Conservation (phyloP, 306 rosid genomes). For the Amphicarpaea edgeworthii region DNA sequence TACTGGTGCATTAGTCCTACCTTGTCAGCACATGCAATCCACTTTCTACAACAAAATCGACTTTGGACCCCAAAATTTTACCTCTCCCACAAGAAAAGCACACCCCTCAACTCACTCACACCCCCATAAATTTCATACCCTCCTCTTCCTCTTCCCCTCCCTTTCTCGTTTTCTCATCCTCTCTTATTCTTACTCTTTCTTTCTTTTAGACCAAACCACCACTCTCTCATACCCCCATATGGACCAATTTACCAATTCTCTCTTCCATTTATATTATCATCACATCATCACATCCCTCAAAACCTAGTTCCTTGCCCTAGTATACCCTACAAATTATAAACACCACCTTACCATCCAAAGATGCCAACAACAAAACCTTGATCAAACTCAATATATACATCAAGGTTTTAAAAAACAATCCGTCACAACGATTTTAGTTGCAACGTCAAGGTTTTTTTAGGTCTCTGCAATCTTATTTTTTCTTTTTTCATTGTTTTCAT, state of each 20-base stretch:
- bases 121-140: conserved; percentile 66
- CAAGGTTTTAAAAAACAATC: background rate
- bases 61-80: conserved; percentile 85
- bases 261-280: conserved; percentile 40
- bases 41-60: conserved; percentile 90
- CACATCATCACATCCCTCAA: conserved; percentile 23
- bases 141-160: conserved; percentile 29
- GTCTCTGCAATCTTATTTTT: no score
- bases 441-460: background rate
- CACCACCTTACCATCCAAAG: background rate
- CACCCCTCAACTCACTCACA: no score
- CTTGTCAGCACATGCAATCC: conserved; percentile 99
- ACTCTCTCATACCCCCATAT: conserved; percentile 35
- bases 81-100: conserved; percentile 98
- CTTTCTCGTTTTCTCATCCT: conserved; percentile 27
- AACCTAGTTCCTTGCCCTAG: background rate
- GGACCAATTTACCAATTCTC: background rate
- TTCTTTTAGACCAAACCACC: conserved; percentile 46
- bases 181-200: background rate
- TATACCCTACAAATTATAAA: conserved; percentile 37
- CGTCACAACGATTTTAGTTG: background rate
- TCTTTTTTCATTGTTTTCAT: background rate
- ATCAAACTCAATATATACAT: conserved; percentile 8
- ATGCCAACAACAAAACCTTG: background rate
- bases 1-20: conserved; percentile 81